phyloP scores from a whole-genome alignment of 768 basidiomycete species.

The Aureoboletus auriporus region DNA sequence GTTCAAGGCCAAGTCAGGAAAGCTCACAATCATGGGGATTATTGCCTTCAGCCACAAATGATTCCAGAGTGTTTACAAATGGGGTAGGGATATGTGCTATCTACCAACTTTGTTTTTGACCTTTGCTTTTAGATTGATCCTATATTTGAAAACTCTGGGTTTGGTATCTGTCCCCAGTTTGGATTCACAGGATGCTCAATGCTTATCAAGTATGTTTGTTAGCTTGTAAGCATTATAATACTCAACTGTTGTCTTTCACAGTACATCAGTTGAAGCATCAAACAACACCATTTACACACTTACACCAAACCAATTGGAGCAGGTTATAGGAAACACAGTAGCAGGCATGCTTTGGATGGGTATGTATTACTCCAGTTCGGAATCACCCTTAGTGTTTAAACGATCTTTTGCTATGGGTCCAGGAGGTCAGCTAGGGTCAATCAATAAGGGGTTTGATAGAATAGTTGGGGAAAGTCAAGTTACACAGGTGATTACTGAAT shows the following conservation, averaged over 20 bases:
- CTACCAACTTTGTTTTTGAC: fast-evolving
- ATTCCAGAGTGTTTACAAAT: neutral
- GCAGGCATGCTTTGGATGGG: slow-evolving; percentile 11
- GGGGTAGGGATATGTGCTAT: neutral
- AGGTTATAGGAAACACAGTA: neutral
- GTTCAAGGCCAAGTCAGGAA: neutral
- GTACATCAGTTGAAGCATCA: neutral
- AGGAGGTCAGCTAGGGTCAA: slow-evolving; percentile 11
- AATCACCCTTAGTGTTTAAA: neutral
- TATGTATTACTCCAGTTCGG: neutral
- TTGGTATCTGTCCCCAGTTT: slow-evolving; percentile 2
- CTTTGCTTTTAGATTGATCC: neutral
- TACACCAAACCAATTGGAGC: slow-evolving; percentile 1
- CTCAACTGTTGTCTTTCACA: neutral
- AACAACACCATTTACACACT: neutral
- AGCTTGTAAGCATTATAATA: neutral
- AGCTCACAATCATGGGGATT: slow-evolving; percentile 3
- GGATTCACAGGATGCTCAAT: neutral
- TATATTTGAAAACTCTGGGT: fast-evolving
- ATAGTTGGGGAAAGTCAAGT: neutral
- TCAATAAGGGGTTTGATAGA: slow-evolving; percentile 7
- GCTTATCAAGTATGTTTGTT: neutral
- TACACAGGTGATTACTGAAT: slow-evolving; percentile 3
- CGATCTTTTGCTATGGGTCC: neutral
- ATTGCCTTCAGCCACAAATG: neutral